Conservation (phyloP, 345 rosid genomes). For the Linum trigynum region DNA sequence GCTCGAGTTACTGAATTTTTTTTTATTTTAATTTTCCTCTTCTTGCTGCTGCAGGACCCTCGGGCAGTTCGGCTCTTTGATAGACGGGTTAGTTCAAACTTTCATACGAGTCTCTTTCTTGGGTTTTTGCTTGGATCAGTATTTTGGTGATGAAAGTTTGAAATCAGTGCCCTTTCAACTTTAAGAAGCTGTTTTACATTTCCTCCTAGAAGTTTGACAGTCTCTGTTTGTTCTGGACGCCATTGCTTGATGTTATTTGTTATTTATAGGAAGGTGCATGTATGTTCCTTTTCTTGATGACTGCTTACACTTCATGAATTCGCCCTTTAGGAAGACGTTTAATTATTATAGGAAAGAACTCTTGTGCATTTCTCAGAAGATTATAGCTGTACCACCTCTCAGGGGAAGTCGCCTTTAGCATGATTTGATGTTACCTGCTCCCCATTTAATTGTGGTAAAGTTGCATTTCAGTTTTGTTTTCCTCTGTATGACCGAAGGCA, state of each 20-base stretch:
- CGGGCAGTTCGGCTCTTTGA: conserved; percentile 86
- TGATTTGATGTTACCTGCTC: too few species aligned
- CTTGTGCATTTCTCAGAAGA: too few species aligned
- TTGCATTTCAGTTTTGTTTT: too few species aligned
- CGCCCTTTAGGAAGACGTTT: too few species aligned
- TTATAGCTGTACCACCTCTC: too few species aligned
- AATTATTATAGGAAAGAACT: too few species aligned
- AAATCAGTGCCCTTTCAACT: neutral
- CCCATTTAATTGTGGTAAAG: too few species aligned
- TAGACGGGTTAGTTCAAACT: conserved; percentile 62
- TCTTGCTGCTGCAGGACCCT: conserved; percentile 46
- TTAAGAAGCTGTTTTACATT: neutral
- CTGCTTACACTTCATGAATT: too few species aligned
- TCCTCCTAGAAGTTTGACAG: neutral
- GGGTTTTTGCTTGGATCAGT: neutral
- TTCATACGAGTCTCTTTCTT: neutral
- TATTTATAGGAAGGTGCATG: neutral
- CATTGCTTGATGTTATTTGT: neutral
- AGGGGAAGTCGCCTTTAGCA: too few species aligned
- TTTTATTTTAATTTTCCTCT: neutral
- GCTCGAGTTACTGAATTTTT: neutral
- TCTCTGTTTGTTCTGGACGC: neutral
- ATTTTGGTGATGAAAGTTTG: neutral
- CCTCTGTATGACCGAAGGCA: too few species aligned
- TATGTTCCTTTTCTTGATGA: neutral